These are phyloP conservation scores for Monosporascus sp. DNA, from an alignment of 2,329 filamentous ascomycete species.

Conservation along the genomic window DNA sequence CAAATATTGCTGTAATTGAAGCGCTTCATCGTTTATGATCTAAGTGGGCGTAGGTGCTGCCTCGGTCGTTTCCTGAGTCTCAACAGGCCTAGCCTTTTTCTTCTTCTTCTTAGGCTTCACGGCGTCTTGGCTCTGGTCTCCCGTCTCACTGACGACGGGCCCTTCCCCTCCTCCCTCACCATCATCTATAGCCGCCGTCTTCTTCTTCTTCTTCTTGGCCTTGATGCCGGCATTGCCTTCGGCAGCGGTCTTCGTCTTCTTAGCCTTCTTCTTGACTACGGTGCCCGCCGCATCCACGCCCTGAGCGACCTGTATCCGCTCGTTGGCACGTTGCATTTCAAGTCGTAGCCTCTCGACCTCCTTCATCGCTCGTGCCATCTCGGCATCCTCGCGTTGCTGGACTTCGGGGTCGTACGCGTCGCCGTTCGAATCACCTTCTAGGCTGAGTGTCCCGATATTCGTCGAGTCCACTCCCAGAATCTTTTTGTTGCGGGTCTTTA, in stretches of 20 bases:
- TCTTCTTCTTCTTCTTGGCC: constrained; percentile 48
- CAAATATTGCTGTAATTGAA: background rate
- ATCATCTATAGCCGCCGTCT: constrained; percentile 23
- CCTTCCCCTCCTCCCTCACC: constrained; percentile 22
- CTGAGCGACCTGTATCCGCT: constrained; percentile 65
- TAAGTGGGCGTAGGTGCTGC: background rate
- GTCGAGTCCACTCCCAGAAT: constrained; percentile 85
- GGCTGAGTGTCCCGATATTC: constrained; percentile 65
- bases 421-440: constrained; percentile 47
- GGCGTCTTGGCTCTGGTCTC: constrained; percentile 4
- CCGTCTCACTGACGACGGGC: constrained; percentile 7
- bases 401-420: constrained; percentile 54
- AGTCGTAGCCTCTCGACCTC: constrained; percentile 82
- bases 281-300: constrained; percentile 62
- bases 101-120: constrained; percentile 42
- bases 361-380: constrained; percentile 83
- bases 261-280: constrained; percentile 63
- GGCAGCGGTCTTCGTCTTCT: constrained; percentile 48
- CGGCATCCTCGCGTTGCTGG: constrained; percentile 71
- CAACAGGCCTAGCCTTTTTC: constrained; percentile 37
- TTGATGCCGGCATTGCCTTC: constrained; percentile 25
- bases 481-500: constrained; percentile 45
- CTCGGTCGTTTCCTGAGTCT: constrained; percentile 17
- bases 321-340: constrained; percentile 82
- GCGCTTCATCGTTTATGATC: background rate